These are phyloP conservation scores for Claviceps sp. DNA, from an alignment of 2,329 filamentous ascomycete genomes.

Conservation along the genomic window DNA sequence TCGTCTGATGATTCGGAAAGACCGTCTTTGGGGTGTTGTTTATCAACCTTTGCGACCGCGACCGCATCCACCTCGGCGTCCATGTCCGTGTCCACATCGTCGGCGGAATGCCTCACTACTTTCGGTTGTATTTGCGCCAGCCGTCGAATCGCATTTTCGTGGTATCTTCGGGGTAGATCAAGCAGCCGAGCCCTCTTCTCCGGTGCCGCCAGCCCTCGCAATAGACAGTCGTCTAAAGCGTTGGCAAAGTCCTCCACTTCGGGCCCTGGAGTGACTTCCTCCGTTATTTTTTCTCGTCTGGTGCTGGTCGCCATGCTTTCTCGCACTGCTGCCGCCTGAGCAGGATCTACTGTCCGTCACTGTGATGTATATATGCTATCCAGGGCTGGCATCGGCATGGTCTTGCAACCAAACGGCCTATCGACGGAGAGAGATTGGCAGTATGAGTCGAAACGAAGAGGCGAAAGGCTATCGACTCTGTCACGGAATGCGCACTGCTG, in stretches of 20 bases:
- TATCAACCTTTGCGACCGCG: conserved; percentile 44
- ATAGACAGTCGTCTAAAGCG: conserved; percentile 61
- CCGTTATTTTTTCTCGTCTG: conserved; percentile 6
- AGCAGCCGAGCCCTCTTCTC: conserved; percentile 55
- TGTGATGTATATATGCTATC: conserved; percentile 3
- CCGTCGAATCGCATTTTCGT: conserved; percentile 34
- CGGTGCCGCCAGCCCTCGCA: conserved; percentile 30
- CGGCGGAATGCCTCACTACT: conserved; percentile 19
- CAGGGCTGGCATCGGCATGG: conserved; percentile 4
- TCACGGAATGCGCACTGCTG: neutral
- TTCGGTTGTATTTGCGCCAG: conserved; percentile 19
- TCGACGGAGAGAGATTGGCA: neutral
- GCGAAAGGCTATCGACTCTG: neutral
- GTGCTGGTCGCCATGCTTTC: conserved; percentile 1
- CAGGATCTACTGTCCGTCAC: neutral
- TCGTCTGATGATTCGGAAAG: conserved; percentile 10
- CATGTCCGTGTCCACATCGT: conserved; percentile 41
- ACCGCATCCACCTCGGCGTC: conserved; percentile 43
- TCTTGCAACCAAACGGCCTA: neutral
- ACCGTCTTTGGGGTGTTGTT: conserved; percentile 11
- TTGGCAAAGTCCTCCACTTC: conserved; percentile 83
- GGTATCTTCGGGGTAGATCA: conserved; percentile 44
- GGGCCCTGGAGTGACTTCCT: conserved; percentile 49
- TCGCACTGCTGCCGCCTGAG: neutral
- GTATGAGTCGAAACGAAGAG: neutral